phyloP scores from a whole-genome alignment of 2,329 filamentous ascomycete genomes.

The Exserohilum turcica region DNA sequence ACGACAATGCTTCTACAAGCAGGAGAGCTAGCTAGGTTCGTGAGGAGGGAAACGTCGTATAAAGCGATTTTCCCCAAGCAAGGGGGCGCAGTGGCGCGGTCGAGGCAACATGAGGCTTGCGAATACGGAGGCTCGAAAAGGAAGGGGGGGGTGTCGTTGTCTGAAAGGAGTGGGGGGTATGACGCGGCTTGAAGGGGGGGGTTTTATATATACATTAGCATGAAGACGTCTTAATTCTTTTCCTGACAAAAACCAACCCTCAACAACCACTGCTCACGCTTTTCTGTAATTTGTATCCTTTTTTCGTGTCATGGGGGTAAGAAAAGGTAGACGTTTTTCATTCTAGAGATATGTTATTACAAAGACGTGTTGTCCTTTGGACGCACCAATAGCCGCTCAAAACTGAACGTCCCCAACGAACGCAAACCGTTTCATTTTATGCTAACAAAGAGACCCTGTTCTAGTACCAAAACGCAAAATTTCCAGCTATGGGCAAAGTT shows the following conservation, averaged over 20 bases:
- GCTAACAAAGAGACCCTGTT: slow-evolving; percentile 4
- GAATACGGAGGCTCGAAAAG: background rate
- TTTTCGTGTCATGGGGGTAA: too few species aligned
- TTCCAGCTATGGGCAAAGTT: background rate
- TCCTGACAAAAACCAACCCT: too few species aligned
- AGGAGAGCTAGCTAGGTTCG: background rate
- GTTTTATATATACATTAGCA: too few species aligned
- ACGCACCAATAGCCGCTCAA: too few species aligned
- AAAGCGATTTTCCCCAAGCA: too few species aligned
- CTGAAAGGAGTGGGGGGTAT: slow-evolving; percentile 6
- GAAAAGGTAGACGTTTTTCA: background rate
- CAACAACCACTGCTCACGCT: too few species aligned
- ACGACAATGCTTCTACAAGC: too few species aligned
- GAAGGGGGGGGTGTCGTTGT: background rate
- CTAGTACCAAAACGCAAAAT: background rate
- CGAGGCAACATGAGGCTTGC: background rate
- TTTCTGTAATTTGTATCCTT: too few species aligned
- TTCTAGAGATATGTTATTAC: slow-evolving; percentile 6
- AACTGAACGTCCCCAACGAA: slow-evolving; percentile 2
- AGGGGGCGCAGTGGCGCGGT: too few species aligned
- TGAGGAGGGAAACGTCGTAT: too few species aligned
- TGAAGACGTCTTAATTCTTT: too few species aligned
- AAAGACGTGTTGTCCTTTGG: background rate
- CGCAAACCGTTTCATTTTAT: slow-evolving; percentile 2
- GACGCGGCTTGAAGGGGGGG: slow-evolving; percentile 9